A percentile compares a stretch with the other conserved stretches of the same genome.
Evolutionary conservation across 768 basidiomycete species (phyloP).

Genomic region (Russula abietina): DNA sequence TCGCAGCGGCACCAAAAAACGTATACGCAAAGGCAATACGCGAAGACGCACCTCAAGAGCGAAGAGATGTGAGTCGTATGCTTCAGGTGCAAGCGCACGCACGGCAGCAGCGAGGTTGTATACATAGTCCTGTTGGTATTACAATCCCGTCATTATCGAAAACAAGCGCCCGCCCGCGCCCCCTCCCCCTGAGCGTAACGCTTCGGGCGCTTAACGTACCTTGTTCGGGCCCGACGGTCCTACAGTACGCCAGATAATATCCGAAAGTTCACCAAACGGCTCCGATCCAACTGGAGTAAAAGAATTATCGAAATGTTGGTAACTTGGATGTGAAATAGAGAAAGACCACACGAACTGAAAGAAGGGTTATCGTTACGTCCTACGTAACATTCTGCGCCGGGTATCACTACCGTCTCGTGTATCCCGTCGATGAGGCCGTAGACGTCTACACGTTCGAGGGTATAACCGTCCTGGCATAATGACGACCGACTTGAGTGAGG

Average conservation of each 20-base stretch:
- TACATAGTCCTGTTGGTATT: slow-evolving; percentile 70
- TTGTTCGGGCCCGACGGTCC: slow-evolving; percentile 93
- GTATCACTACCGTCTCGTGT: slow-evolving; percentile 49
- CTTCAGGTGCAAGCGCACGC: slow-evolving; percentile 64
- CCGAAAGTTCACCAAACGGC: slow-evolving; percentile 60
- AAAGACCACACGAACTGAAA: slow-evolving; percentile 51
- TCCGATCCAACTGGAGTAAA: slow-evolving; percentile 75
- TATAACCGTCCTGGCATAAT: slow-evolving; percentile 74
- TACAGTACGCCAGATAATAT: slow-evolving; percentile 62
- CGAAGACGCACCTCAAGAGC: slow-evolving; percentile 60
- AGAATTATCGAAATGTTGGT: background rate
- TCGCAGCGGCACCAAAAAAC: background rate
- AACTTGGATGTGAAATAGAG: background rate
- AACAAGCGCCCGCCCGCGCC: background rate
- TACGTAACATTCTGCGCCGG: slow-evolving; percentile 76
- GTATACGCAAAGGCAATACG: too few species aligned
- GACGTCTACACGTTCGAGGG: slow-evolving; percentile 70
- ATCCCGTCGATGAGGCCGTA: slow-evolving; percentile 49
- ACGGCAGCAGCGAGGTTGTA: slow-evolving; percentile 72
- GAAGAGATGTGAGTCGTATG: slow-evolving; percentile 68
- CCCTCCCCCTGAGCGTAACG: too few species aligned
- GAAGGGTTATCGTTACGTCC: slow-evolving; percentile 84
- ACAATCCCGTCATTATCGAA: background rate
- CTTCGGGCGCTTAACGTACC: slow-evolving; percentile 37
- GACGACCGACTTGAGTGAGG: background rate